Percentiles rank a stretch among this genome's conserved stretches.
These are phyloP conservation scores for Candida ovalis DNA, from an alignment of 805 yeast species.

Conservation along the genomic window DNA sequence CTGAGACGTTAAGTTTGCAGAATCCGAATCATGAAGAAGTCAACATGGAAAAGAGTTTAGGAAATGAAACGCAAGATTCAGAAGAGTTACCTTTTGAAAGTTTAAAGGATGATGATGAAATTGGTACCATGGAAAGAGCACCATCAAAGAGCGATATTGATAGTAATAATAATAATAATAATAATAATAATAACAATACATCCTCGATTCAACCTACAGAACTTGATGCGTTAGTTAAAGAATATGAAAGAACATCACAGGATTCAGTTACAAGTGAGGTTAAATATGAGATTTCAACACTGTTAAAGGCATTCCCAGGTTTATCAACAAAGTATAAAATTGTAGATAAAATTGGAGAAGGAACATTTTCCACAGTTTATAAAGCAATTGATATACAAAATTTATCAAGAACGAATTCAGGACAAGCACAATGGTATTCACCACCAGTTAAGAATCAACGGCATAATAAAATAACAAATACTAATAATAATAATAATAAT, in stretches of 20 bases:
- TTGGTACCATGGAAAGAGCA: not conserved
- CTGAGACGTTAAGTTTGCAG: not conserved
- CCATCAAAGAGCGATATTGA: not conserved
- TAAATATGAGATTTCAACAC: constrained; percentile 32
- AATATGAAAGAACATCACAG: not conserved
- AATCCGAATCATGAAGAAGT: not conserved
- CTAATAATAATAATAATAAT: too few species aligned
- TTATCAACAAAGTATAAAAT: constrained; percentile 35
- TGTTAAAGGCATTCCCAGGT: constrained; percentile 29
- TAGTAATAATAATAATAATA: not conserved
- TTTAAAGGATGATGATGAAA: not conserved
- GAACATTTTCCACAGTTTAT: constrained; percentile 76
- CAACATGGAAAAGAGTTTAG: too few species aligned
- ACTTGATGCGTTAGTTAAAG: not conserved
- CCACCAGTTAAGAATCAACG: constrained; percentile 23
- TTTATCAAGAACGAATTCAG: constrained; percentile 20
- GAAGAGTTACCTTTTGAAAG: too few species aligned
- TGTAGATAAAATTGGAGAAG: constrained; percentile 64
- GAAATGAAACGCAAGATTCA: too few species aligned
- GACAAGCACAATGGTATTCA: constrained; percentile 26
- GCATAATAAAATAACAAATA: constrained; percentile 13
- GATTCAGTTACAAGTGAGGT: constrained; percentile 18
- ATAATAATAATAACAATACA: not conserved
- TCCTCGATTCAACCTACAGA: not conserved
- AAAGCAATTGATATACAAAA: constrained; percentile 44